phyloP scores from a whole-genome alignment of 2,329 filamentous ascomycete genomes.

The Ophiostoma sp. region DNA sequence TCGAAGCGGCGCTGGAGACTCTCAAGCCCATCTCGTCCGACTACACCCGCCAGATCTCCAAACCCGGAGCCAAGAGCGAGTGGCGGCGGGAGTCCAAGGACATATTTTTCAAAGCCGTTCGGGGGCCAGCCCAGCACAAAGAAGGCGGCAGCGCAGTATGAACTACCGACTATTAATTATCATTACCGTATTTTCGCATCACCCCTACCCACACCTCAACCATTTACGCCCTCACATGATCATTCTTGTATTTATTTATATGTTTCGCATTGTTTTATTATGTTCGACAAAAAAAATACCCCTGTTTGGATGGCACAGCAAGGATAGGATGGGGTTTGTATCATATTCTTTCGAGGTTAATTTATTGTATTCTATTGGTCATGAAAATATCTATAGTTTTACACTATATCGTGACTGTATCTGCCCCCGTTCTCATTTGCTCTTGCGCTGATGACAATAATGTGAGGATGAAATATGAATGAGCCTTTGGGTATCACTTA shows the following conservation, averaged over 20 bases:
- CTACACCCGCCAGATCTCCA: conserved; percentile 21
- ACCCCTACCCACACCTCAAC: background rate
- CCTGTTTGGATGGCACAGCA: background rate
- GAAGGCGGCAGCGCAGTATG: background rate
- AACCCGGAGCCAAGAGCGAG: conserved; percentile 18
- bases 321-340: background rate
- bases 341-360: background rate
- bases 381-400: background rate
- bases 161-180: too few relatives aligned
- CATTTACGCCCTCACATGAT: background rate
- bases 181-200: too few relatives aligned
- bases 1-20: conserved; percentile 31
- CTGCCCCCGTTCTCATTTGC: background rate
- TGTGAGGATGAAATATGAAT: background rate
- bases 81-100: conserved; percentile 15
- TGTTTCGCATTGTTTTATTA: background rate
- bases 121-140: background rate
- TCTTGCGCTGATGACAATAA: background rate
- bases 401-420: background rate
- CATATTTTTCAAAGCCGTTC: conserved; percentile 15
- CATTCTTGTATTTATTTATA: background rate
- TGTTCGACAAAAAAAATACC: background rate
- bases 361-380: background rate
- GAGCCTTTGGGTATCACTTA: conserved; percentile 10
- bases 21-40: conserved; percentile 23